These are phyloP conservation scores for Candida jianshihensis DNA, from an alignment of 805 yeast genomes.

Conservation along the genomic window DNA sequence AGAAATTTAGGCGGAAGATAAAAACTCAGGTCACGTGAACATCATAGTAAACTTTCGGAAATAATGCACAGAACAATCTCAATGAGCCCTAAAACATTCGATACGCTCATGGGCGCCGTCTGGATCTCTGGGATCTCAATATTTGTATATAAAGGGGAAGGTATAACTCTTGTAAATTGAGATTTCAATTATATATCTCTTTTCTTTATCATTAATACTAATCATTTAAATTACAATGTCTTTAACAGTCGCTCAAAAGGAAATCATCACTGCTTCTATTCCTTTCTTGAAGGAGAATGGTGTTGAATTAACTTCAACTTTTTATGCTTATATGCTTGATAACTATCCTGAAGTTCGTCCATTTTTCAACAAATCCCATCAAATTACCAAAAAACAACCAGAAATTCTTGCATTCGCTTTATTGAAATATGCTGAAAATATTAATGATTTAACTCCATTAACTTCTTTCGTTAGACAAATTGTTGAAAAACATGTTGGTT, in stretches of 20 bases:
- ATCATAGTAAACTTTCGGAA: slow-evolving; percentile 6
- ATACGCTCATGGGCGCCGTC: not conserved
- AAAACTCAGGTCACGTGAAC: slow-evolving; percentile 1
- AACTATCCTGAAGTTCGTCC: slow-evolving; percentile 48
- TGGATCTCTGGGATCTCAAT: too few relatives aligned
- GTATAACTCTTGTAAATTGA: too few relatives aligned
- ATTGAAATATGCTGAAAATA: slow-evolving; percentile 53
- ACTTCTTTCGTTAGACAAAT: slow-evolving; percentile 49
- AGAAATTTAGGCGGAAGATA: slow-evolving; percentile 1
- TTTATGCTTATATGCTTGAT: slow-evolving; percentile 50
- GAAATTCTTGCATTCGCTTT: slow-evolving; percentile 57
- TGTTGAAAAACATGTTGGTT: slow-evolving; percentile 59
- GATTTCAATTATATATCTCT: not conserved
- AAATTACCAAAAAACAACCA: slow-evolving; percentile 50
- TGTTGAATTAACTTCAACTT: slow-evolving; percentile 41
- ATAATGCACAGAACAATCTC: slow-evolving; percentile 1
- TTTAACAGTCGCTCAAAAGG: slow-evolving; percentile 26
- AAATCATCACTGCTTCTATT: slow-evolving; percentile 38
- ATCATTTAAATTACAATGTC: slow-evolving; percentile 9
- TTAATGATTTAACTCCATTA: slow-evolving; percentile 50
- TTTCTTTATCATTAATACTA: not conserved
- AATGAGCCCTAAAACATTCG: not conserved
- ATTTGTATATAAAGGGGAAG: not conserved
- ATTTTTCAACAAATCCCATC: slow-evolving; percentile 58
- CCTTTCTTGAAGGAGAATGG: slow-evolving; percentile 56